Evolutionary conservation across 306 rosid genomes (phyloP).

Genomic region (Casuarina cunninghamiana): DNA sequence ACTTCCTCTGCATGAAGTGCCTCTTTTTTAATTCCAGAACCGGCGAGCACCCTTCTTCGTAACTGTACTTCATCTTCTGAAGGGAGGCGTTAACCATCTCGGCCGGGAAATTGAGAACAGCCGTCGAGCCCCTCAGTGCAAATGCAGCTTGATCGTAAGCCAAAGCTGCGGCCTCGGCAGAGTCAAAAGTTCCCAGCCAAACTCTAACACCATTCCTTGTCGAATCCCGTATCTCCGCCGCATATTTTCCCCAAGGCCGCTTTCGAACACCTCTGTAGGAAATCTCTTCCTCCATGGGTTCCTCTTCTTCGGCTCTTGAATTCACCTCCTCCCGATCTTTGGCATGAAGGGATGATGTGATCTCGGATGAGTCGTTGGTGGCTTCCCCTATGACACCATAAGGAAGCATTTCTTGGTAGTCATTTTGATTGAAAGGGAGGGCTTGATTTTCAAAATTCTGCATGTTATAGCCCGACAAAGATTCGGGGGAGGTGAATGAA

Average conservation of each 20-base stretch:
- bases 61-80: conserved; percentile 39
- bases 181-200: conserved; percentile 78
- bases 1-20: conserved; percentile 48
- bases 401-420: conserved; percentile 63
- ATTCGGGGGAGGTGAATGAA: conserved; percentile 26
- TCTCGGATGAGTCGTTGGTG: conserved; percentile 2
- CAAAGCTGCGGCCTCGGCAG: conserved; percentile 66
- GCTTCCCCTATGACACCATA: conserved; percentile 36
- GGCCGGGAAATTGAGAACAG: conserved; percentile 53
- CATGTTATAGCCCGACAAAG: background rate
- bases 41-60: conserved; percentile 44
- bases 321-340: conserved; percentile 37
- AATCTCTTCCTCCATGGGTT: conserved; percentile 15
- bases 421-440: conserved; percentile 63
- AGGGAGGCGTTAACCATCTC: conserved; percentile 47
- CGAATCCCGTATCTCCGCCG: conserved; percentile 73
- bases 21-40: conserved; percentile 57
- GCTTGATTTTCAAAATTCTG: conserved; percentile 1
- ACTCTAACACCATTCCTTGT: conserved; percentile 61
- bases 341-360: background rate
- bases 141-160: conserved; percentile 81
- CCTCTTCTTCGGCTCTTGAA: conserved; percentile 15
- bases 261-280: conserved; percentile 58
- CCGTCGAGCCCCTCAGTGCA: conserved; percentile 51
- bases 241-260: conserved; percentile 75